Base-by-base conservation (phyloP, 2,329 filamentous ascomycete species). In the Aspergillus felis region DNA sequence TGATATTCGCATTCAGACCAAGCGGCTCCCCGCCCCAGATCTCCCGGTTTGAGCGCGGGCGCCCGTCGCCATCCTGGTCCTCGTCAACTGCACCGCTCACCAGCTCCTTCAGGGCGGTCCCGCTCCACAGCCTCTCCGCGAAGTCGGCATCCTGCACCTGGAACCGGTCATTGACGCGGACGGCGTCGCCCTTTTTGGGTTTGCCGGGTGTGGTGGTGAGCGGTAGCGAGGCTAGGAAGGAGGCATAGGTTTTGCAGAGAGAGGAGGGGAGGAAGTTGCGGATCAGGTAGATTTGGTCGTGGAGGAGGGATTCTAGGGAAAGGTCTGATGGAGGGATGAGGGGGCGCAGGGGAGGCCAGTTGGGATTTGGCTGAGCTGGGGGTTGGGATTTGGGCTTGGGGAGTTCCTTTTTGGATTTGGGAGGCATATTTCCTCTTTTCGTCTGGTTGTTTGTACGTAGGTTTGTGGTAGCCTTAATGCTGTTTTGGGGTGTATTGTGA, bases 111-210 rank as follows among this genome's bases (percentile, higher is more conserved):
- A 97, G 74, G 0, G 88, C 89, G 1, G 92, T 96, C 60, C 84
- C 81, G 48, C 82, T 81, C 92, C 92, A 97, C 14, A 97, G 74
- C 55, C 82, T 79, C 66, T 85, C 81, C 0, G 92, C 90, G 72
- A 97, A 96, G 0, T 63, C 73, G 28, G 84, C 75, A 75, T 97
- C 92, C 28, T 92, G 79, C 22, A 96, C 78, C 75, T 96, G 91
- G 66, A 89, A 96, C 10, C 93, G 86, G 71, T 97, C 93, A 71
- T 97, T 97, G 50, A 96, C 89, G 38, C 93, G 83, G 7, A 91
- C 82, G 1, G 92, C 92, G 55, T 94, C 87, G 50, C 90, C 91
- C 60, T 85, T 87, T 72, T 90, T 93, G 1, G 91, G 91, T 59
- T 85, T 86, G 0, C 85, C 86, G 0, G 91, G 91, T 0, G 91